Evolutionary conservation across 2,329 filamentous ascomycete species (phyloP).

Genomic region (Raffaelea deltoideospora): DNA sequence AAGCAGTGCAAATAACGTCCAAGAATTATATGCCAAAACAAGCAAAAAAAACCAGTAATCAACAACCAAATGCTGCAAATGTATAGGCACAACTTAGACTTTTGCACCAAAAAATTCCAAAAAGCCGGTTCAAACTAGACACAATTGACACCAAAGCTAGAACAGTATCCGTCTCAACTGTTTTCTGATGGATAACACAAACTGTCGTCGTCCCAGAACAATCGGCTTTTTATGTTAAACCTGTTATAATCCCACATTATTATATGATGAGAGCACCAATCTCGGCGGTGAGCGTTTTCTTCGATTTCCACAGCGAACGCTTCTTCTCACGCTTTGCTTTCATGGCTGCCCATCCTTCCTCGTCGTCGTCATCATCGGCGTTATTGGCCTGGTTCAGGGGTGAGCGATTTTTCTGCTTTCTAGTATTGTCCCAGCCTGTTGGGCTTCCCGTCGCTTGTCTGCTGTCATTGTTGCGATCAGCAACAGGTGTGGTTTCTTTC

Average conservation of each 20-base stretch:
- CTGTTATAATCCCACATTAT: background rate
- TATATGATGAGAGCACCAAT: slow-evolving; percentile 3
- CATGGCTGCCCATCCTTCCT: slow-evolving; percentile 57
- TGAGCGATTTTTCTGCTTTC: slow-evolving; percentile 21
- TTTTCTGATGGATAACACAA: too few species aligned
- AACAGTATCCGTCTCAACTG: too few species aligned
- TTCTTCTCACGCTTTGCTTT: slow-evolving; percentile 55
- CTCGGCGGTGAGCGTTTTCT: slow-evolving; percentile 25
- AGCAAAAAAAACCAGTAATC: too few species aligned
- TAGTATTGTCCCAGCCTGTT: slow-evolving; percentile 12
- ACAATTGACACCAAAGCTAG: too few species aligned
- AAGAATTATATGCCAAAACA: too few species aligned
- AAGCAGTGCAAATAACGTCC: too few species aligned
- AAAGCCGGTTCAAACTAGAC: too few species aligned
- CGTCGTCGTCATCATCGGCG: slow-evolving; percentile 38
- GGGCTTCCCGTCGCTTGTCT: slow-evolving; percentile 2
- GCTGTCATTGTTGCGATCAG: slow-evolving; percentile 1
- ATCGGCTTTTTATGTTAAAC: too few species aligned
- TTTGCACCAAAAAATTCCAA: too few species aligned
- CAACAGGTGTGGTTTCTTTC: too few species aligned
- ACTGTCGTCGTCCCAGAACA: background rate
- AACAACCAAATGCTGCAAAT: too few species aligned
- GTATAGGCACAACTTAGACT: too few species aligned
- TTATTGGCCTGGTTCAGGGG: slow-evolving; percentile 23
- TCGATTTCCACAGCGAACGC: slow-evolving; percentile 47